Conservation (phyloP, 139 green algal species). For the Chlorella sp. region DNA sequence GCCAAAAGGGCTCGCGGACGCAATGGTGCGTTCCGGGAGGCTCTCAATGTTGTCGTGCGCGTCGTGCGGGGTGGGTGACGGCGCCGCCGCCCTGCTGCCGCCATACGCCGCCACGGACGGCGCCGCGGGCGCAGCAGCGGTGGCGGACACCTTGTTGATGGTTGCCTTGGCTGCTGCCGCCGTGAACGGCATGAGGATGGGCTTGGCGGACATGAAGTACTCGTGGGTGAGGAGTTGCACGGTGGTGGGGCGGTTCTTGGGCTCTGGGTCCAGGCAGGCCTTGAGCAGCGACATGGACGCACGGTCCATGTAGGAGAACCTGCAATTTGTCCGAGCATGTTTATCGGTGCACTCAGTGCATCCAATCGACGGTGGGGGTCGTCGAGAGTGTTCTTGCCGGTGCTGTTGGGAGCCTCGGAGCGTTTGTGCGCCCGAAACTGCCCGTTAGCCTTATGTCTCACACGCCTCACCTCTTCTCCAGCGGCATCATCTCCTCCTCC, state of each 20-base stretch:
- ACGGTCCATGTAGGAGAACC: too few species aligned
- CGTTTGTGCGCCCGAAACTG: too few species aligned
- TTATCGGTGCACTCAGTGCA: too few species aligned
- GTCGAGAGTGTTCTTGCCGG: not conserved
- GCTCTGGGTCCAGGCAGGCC: conserved; percentile 4
- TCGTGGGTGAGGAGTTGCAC: not conserved
- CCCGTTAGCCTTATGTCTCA: too few species aligned
- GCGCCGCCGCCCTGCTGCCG: too few species aligned
- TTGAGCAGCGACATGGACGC: not conserved
- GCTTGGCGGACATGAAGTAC: conserved; percentile 3
- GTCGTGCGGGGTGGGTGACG: not conserved
- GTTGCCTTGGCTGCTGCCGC: not conserved
- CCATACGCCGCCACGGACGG: not conserved
- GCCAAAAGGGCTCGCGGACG: too few species aligned
- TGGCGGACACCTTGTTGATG: too few species aligned
- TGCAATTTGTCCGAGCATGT: too few species aligned
- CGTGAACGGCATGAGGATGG: not conserved
- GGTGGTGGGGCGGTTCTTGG: not conserved
- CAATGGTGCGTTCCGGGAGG: too few species aligned
- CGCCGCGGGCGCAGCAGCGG: not conserved
- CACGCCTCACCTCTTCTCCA: not conserved
- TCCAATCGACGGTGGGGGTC: not conserved
- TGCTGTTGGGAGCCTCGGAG: not conserved
- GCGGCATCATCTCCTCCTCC: not conserved
- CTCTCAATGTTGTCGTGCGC: too few species aligned